phyloP scores from a whole-genome alignment of 495 filamentous ascomycete species.

The Terfezia claveryi region DNA sequence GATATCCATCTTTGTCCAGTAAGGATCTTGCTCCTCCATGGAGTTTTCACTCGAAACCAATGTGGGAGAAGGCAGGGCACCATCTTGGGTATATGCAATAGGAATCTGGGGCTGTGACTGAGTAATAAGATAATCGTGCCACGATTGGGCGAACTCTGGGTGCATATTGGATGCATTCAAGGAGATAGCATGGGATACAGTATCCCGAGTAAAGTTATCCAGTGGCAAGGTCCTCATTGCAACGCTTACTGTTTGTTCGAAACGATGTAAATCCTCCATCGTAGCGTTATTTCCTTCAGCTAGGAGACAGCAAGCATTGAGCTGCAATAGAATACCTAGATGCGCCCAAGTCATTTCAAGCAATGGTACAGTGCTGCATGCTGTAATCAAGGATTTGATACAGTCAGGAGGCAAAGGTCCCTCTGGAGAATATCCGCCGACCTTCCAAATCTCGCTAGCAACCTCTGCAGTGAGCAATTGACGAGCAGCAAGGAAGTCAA shows the following conservation, averaged over 20 bases:
- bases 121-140: neutral
- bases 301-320: neutral
- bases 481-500: constrained; percentile 37
- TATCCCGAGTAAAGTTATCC: neutral
- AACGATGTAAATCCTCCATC: neutral
- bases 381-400: neutral
- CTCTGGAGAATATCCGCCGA: neutral
- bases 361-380: neutral
- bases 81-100: constrained; percentile 9
- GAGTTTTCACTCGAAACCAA: constrained; percentile 19
- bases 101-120: neutral
- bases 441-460: constrained; percentile 10
- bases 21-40: constrained; percentile 73
- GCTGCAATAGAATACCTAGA: neutral
- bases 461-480: constrained; percentile 25
- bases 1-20: constrained; percentile 72
- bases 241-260: neutral
- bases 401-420: neutral
- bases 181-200: neutral
- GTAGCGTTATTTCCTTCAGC: neutral
- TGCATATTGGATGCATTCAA: neutral
- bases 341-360: neutral
- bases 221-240: neutral
- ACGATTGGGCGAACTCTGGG: neutral
- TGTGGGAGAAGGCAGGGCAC: constrained; percentile 4